Percentiles rank a stretch among this genome's conserved stretches.
Conservation (phyloP, 495 filamentous ascomycete species). For the Hypomontagnella submonticulosa region DNA sequence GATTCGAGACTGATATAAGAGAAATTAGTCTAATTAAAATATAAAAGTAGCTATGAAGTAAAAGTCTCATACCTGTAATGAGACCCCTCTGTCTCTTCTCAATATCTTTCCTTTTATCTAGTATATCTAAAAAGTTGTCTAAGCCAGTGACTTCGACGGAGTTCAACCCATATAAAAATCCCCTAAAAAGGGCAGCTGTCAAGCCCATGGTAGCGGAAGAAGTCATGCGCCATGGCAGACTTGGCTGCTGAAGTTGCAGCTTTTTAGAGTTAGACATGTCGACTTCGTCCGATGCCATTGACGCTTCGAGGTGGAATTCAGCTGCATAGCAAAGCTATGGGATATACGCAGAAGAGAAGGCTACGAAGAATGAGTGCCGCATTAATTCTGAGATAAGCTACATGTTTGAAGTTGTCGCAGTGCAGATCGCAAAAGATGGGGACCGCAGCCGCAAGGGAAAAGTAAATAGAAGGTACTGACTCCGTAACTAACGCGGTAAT, state of each 20-base stretch:
- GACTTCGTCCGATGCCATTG: conserved; percentile 37
- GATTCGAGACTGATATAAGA: conserved; percentile 84
- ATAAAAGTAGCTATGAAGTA: conserved; percentile 13
- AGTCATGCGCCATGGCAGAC: conserved; percentile 63
- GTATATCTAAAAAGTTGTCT: conserved; percentile 75
- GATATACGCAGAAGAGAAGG: conserved; percentile 14
- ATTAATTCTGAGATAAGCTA: not conserved
- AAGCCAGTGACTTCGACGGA: conserved; percentile 74
- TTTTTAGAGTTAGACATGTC: conserved; percentile 31
- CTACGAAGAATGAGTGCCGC: conserved; percentile 2
- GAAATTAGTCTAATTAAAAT: conserved; percentile 17
- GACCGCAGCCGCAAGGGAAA: conserved; percentile 10
- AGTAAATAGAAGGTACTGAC: conserved; percentile 5
- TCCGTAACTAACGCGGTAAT: conserved; percentile 8
- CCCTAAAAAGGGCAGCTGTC: conserved; percentile 55
- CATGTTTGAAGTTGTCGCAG: too few relatives aligned
- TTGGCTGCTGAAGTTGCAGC: conserved; percentile 50
- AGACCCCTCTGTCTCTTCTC: conserved; percentile 77
- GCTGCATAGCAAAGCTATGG: conserved; percentile 28
- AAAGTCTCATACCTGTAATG: conserved; percentile 75
- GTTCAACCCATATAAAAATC: conserved; percentile 63
- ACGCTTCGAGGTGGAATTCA: conserved; percentile 1
- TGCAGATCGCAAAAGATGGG: not conserved
- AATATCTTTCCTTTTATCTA: conserved; percentile 77
- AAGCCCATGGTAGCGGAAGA: conserved; percentile 66